Base-by-base conservation (phyloP, 352 stramenopile species). In the Salisapilia sapeloensis region DNA sequence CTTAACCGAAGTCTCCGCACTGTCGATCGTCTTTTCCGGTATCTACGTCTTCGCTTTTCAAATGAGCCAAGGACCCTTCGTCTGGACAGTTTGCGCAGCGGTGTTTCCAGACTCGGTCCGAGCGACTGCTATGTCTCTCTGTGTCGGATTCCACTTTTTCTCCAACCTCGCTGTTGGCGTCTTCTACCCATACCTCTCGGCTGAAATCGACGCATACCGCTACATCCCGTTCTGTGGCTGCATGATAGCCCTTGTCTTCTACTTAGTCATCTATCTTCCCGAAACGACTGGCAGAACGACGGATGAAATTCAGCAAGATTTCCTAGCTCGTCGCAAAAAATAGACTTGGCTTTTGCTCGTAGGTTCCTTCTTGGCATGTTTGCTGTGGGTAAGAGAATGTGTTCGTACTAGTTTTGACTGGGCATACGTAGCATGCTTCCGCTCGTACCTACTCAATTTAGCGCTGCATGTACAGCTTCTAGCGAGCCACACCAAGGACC, bases 251-350 rank as follows among this genome's bases (percentile, higher is more conserved):
- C 53, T 61, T 30, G n/a, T n/a, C n/a, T 8, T 61, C n/a, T 53
- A 51, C 24, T 3, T 50, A 20, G 56, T 60, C 38, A 38, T 46
- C 30, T 37, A 32, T 7, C 39, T 71, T 3, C 58, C 58, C 2
- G 55, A 71, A 40, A 71, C 58, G 16, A 49, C 41, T 5, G 52
- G 50, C 29, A 63, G 59, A 46, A 67, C 58, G 15, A 57, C 53
- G 22, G 58, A 62, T 8, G 58, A 67, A 45, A 66, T 71, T 31
- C 53, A 70, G 31, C 38, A 50, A 7, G 53, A 58, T 21, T 70
- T 70, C 47, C n/a, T n/a, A n/a, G n/a, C n/a, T n/a, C n/a, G n/a
- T n/a, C 49, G 52, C 24, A 38, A 38, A 28, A 28, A 28, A 28
- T 12, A 28, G n/a, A n/a, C n/a, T n/a, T n/a, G n/a, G n/a, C n/a